A percentile compares a stretch with the other conserved stretches of the same genome.
Conservation (phyloP, 352 stramenopile species). For the Phytophthora brassicae region DNA sequence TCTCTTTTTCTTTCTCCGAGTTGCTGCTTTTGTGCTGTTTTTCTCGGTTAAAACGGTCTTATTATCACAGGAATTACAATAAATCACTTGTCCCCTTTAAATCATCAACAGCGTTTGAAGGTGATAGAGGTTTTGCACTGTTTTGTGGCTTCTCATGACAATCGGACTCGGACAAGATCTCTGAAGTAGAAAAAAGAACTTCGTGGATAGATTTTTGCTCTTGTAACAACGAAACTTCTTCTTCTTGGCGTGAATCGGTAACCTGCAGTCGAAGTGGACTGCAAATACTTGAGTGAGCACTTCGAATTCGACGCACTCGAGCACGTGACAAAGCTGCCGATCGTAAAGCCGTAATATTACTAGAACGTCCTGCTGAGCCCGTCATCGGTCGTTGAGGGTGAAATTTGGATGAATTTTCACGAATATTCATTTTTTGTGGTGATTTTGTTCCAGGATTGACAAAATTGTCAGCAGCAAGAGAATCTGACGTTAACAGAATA, state of each 20-base stretch:
- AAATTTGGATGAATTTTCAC: background rate
- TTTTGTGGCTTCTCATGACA: background rate
- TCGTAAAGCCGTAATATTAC: constrained; percentile 6
- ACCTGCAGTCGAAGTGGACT: background rate
- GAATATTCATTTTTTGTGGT: background rate
- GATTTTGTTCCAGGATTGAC: constrained; percentile 1
- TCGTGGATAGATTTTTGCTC: background rate
- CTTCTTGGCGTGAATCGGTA: background rate
- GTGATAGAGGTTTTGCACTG: background rate
- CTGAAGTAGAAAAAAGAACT: background rate
- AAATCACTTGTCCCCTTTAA: background rate
- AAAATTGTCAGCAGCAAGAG: constrained; percentile 17
- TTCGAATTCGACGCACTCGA: constrained; percentile 29
- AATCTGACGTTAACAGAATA: constrained; percentile 15
- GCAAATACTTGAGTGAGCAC: constrained; percentile 9
- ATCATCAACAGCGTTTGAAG: background rate
- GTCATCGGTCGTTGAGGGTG: constrained; percentile 14
- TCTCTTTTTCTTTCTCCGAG: constrained; percentile 22
- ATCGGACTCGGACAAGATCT: background rate
- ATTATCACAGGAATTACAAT: no score
- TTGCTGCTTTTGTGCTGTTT: background rate
- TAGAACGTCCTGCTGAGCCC: constrained; percentile 5
- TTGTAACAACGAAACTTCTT: background rate
- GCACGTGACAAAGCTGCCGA: constrained; percentile 26
- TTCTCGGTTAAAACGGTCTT: background rate